Evolutionary conservation across 305 asterid genomes (phyloP).

Genomic region (Withania somnifera): DNA sequence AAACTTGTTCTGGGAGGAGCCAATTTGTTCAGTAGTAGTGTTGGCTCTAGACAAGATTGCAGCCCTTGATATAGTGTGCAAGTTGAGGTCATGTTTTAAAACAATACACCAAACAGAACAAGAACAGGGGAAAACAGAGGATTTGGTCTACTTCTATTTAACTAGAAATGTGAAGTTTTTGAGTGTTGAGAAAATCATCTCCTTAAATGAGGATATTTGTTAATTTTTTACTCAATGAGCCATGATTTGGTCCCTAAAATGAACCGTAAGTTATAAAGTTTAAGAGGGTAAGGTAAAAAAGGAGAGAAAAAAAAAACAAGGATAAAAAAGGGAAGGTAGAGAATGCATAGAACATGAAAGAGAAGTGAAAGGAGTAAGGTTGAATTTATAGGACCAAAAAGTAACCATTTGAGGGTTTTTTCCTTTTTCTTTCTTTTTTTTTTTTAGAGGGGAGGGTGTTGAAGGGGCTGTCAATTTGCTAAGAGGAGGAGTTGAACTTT

Average conservation of each 20-base stretch:
- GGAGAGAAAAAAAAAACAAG: not conserved
- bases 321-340: not conserved
- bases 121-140: conserved; percentile 19
- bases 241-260: not conserved
- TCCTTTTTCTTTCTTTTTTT: too few relatives aligned
- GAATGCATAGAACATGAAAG: conserved; percentile 36
- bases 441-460: too few relatives aligned
- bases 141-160: not conserved
- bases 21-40: conserved; percentile 21
- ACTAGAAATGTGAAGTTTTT: not conserved
- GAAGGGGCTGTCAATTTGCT: not conserved
- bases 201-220: not conserved
- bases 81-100: conserved; percentile 20
- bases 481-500: not conserved
- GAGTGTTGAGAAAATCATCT: not conserved
- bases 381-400: conserved; percentile 53
- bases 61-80: conserved; percentile 26
- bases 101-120: not conserved
- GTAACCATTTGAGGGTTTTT: not conserved
- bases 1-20: conserved; percentile 20
- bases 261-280: not conserved
- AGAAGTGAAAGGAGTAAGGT: conserved; percentile 30
- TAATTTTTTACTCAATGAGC: not conserved
- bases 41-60: conserved; percentile 35
- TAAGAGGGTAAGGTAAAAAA: not conserved